phyloP scores from a whole-genome alignment of 331 rosid species.

The Cucumis variabilis region DNA sequence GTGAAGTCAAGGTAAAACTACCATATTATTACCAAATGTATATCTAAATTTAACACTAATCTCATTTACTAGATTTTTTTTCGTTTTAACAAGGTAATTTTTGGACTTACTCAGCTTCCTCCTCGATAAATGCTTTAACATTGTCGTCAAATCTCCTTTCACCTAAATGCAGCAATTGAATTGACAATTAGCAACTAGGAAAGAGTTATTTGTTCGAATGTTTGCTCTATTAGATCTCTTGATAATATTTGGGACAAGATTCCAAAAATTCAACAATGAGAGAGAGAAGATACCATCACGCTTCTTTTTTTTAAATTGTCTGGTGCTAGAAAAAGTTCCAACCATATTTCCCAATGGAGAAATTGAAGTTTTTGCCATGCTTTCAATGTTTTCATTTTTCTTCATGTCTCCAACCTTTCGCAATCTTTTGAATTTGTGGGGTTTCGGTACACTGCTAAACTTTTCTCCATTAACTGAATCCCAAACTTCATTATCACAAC shows the following conservation, averaged over 20 bases:
- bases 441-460: slow-evolving; percentile 58
- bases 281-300: slow-evolving; percentile 50
- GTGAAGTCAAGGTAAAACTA: not conserved
- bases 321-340: slow-evolving; percentile 41
- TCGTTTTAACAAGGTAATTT: not conserved
- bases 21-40: not conserved
- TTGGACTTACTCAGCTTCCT: slow-evolving; percentile 93
- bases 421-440: slow-evolving; percentile 73
- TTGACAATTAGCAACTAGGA: slow-evolving; percentile 30
- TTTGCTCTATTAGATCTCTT: not conserved
- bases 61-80: not conserved
- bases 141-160: slow-evolving; percentile 49
- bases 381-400: slow-evolving; percentile 47
- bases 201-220: not conserved
- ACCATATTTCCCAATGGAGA: slow-evolving; percentile 39
- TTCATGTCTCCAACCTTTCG: slow-evolving; percentile 61
- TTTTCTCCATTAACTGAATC: slow-evolving; percentile 57
- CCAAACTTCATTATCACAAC: slow-evolving; percentile 66
- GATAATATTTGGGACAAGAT: not conserved
- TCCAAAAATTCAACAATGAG: not conserved
- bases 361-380: slow-evolving; percentile 24
- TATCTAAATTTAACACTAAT: not conserved
- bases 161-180: slow-evolving; percentile 56
- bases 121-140: slow-evolving; percentile 74
- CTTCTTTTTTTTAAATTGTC: slow-evolving; percentile 40